Evolutionary conservation across 768 basidiomycete genomes (phyloP), one percentile per base, ranked within the genome.

Genomic region (Postia placenta): DNA sequence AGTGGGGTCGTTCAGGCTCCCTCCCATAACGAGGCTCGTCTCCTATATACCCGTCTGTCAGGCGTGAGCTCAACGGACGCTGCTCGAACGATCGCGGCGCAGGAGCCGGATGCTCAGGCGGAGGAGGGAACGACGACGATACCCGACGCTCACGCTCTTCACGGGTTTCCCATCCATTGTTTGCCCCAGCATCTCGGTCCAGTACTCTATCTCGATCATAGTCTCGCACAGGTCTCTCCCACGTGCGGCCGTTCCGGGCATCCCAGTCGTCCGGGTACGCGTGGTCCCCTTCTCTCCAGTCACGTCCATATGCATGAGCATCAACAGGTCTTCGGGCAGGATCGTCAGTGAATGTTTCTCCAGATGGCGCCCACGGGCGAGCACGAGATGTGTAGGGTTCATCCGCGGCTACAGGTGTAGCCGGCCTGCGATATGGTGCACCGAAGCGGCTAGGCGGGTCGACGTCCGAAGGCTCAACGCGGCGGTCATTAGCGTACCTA

Each of bases 61-160:
- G 49, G 1, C 61, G 52, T 5, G 64, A 54, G 49, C 56, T 57
- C 42, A 62, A 51, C 3, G 64, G 56, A 4, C 59, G 59, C 42
- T 23, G 24, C 37, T 61, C 62, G 49, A 55, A 62, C 23, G 56
- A 2, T n/a, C 60, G 57, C 15, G 51, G 33, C 2, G 54, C 38
- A 5, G 55, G 45, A 2, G 43, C 15, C 1, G 55, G 42, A 1
- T 42, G 47, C 2, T 45, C 37, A 15, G 30, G 45, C 11, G 56
- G 40, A 0, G 57, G 45, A 23, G 53, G 42, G 37, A 55, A 59
- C 25, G 47, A 42, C n/a, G 51, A 35, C 17, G 54, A 55, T 15
- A 54, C 48, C 17, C 64, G 48, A 6, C 59, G 59, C 15, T 65
- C 64, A 22, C 62, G 64, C 49, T 62, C 61, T 33, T 64, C 58